Percentiles rank a stretch among this genome's conserved stretches.
These are phyloP conservation scores for Bruguiera hainesii DNA, from an alignment of 441 rosid genomes.

Conservation along the genomic window DNA sequence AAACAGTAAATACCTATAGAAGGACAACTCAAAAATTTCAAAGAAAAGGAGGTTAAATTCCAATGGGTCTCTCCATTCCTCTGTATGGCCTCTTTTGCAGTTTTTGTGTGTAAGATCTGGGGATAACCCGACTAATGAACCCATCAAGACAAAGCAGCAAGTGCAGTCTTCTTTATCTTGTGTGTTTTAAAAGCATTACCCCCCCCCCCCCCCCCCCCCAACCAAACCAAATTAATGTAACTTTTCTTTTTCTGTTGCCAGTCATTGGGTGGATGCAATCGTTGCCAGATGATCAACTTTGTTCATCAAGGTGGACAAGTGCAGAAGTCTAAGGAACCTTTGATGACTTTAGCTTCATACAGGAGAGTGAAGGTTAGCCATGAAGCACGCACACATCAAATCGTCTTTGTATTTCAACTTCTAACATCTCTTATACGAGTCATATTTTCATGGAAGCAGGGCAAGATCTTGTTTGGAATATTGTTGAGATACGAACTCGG, in stretches of 20 bases:
- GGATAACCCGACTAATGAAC: too few relatives aligned
- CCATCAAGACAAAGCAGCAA: too few relatives aligned
- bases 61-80: too few relatives aligned
- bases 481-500: conserved; percentile 47
- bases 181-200: too few relatives aligned
- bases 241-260: conserved; percentile 23
- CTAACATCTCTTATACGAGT: not conserved
- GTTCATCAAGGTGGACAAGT: conserved; percentile 49
- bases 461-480: conserved; percentile 85
- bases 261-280: conserved; percentile 94
- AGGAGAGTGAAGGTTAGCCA: conserved; percentile 72
- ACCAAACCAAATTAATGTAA: not conserved
- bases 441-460: conserved; percentile 46
- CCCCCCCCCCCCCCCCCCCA: too few relatives aligned
- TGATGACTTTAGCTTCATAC: conserved; percentile 80
- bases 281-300: conserved; percentile 81
- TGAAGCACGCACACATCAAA: not conserved
- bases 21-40: too few relatives aligned
- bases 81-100: too few relatives aligned
- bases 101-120: too few relatives aligned
- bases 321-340: conserved; percentile 71
- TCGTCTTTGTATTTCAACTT: not conserved
- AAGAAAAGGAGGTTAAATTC: too few relatives aligned
- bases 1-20: too few relatives aligned
- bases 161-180: too few relatives aligned